Base-by-base conservation (phyloP, 2,329 filamentous ascomycete genomes). In the Trichoderma breve region DNA sequence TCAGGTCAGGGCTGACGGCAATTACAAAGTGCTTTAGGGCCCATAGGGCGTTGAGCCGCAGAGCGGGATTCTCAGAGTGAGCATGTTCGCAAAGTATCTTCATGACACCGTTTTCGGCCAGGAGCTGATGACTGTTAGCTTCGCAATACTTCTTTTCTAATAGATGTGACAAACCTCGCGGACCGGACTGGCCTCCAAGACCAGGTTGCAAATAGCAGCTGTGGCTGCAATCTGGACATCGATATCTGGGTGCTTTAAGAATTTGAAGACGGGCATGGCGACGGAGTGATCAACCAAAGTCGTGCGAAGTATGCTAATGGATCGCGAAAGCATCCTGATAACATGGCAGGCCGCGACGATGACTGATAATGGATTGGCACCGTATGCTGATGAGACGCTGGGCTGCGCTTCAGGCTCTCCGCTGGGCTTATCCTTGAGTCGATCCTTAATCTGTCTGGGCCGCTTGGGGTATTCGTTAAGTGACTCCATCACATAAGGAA, bases 131-230 rank as follows among this genome's bases (percentile, higher is more conserved):
- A 8, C 58, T 53, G 63, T 80, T 74, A 79, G 76, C 60, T 53
- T 60, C 66, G 36, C 73, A 73, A 60, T 30, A 30, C 14, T 57
- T 28, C 3, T 39, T 12, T 58, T 26, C 32, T 21, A 3, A 30
- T 63, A 6, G 62, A n/a, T 30, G 21, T 26, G 34, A 85, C 91
- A 84, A 80, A 95, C 93, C 80, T 94, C 90, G 80, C 93, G 91
- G 89, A 98, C 94, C 1, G 96, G 95, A 78, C 95, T 98, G 76
- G 97, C 93, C 74, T 97, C 93, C 61, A 94, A 86, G 6, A 97
- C 88, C 63, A 99, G 82, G 80, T 99, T 99, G 76, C 91, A 94
- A 51, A 97, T 88, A 7, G 92, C 91, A 43, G 92, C 91, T 0
- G 94, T 97, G 6, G 95, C 94, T 63, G 94, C 94, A 78, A 96